These are phyloP conservation scores for Talaromyces thailandensis DNA, from an alignment of 495 filamentous ascomycete genomes.

Conservation along the genomic window DNA sequence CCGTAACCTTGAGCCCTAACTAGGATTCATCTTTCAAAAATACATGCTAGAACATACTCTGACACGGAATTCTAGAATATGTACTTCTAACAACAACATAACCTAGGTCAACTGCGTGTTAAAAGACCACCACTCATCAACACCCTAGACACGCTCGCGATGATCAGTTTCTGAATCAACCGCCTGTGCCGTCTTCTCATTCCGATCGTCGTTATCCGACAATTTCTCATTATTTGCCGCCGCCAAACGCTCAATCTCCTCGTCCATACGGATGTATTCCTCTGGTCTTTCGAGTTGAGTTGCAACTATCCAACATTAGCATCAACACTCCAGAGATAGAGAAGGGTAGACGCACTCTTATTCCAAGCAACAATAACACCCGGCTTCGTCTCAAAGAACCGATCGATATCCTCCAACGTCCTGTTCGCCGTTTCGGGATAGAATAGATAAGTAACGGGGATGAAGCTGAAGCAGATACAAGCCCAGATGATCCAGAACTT, in stretches of 20 bases:
- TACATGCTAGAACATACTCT: background rate
- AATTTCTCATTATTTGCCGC: background rate
- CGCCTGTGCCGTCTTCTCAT: background rate
- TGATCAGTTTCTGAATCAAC: background rate
- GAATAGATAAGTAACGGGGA: slow-evolving; percentile 66
- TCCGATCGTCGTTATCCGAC: background rate
- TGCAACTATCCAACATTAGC: background rate
- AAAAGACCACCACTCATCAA: background rate
- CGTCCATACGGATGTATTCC: slow-evolving; percentile 2
- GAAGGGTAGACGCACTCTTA: background rate
- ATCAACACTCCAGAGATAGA: background rate
- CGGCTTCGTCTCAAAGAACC: slow-evolving; percentile 37
- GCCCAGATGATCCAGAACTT: slow-evolving; percentile 23
- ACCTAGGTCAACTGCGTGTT: too few species aligned
- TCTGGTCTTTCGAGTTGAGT: slow-evolving; percentile 4
- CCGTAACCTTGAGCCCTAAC: background rate
- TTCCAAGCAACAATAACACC: slow-evolving; percentile 6
- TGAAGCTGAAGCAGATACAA: slow-evolving; percentile 58
- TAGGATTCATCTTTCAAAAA: background rate
- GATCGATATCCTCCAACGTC: slow-evolving; percentile 69
- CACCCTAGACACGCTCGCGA: background rate
- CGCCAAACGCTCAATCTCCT: background rate
- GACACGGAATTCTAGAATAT: background rate
- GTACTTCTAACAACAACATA: too few species aligned
- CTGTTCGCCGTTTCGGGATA: slow-evolving; percentile 60